Evolutionary conservation across 2,329 filamentous ascomycete genomes (phyloP), one percentile per base, ranked within the genome.

Genomic region (Pezizomycotina sp.): DNA sequence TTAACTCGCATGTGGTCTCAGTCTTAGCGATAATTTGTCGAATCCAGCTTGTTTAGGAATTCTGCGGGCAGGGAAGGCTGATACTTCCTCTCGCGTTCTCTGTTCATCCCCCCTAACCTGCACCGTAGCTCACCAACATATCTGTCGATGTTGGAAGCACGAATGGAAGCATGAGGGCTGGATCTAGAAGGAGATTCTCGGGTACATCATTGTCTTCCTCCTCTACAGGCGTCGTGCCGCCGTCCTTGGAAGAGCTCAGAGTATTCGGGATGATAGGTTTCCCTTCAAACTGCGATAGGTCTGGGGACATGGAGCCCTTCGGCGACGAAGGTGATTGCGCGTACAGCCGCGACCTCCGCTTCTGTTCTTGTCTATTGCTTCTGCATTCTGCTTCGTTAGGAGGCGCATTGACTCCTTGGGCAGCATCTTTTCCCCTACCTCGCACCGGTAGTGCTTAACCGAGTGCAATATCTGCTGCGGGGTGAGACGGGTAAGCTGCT

Each of bases 111-210:
- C 4, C 89, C 89, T 52, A 95, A 0, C 89, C 89, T 8, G 89
- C 84, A 1, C 89, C 89, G 52, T 91, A 98, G 48, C 76, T 86
- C 30, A 98, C 72, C 30, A 95, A 67, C 89, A 98, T 98, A 56
- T 98, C 89, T 16, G 84, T 95, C 38, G 82, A 89, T 1, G 86
- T 92, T 1, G 89, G 89, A 18, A 98, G 64, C n/a, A 78, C 77
- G 55, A 98, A 98, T 0, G 89, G 89, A 16, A 98, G 67, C 68
- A 93, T 92, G 42, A 92, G 64, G 2, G 84, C 79, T 3, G 86
- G 82, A 52, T 95, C 84, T 34, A 95, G 60, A 27, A 93, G 71
- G 22, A 93, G 64, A 42, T 79, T 68, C 48, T 80, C 71, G 0
- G 77, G 77, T 9, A 73, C 64, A 42, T 80, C 74, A 27, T 77